Evolutionary conservation across 345 rosid species (phyloP).

Genomic region (Gossypium mustelinum): DNA sequence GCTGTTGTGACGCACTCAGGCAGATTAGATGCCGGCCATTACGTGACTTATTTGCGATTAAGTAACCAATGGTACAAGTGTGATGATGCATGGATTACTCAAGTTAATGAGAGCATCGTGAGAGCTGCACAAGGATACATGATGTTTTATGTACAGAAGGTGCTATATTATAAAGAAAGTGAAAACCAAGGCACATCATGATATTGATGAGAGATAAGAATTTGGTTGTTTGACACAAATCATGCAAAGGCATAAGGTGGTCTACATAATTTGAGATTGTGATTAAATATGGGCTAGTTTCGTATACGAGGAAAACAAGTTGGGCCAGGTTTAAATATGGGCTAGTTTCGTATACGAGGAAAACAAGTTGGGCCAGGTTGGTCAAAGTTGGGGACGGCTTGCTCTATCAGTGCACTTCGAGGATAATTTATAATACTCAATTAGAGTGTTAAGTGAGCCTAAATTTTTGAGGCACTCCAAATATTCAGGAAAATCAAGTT

Average conservation of each 20-base stretch:
- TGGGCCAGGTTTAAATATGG: neutral
- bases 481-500: conserved; percentile 22
- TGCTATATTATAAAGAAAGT: conserved; percentile 49
- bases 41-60: conserved; percentile 51
- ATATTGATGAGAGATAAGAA: conserved; percentile 8
- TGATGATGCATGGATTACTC: conserved; percentile 66
- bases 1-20: conserved; percentile 63
- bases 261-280: neutral
- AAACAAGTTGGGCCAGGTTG: conserved; percentile 7
- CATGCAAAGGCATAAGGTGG: neutral
- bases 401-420: neutral
- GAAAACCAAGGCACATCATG: conserved; percentile 32
- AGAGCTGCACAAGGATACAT: conserved; percentile 70
- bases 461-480: conserved; percentile 40
- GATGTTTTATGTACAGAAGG: conserved; percentile 72
- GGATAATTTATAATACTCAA: conserved; percentile 17
- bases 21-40: conserved; percentile 59
- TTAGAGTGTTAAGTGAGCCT: conserved; percentile 31
- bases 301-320: conserved; percentile 14
- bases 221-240: neutral
- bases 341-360: conserved; percentile 15
- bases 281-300: conserved; percentile 8
- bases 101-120: conserved; percentile 54
- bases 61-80: conserved; percentile 67
- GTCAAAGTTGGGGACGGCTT: conserved; percentile 2